Evolutionary conservation across 2,329 filamentous ascomycete species (phyloP), one percentile per base, ranked within the genome.

Genomic region (Zymoseptoria crescenta): DNA sequence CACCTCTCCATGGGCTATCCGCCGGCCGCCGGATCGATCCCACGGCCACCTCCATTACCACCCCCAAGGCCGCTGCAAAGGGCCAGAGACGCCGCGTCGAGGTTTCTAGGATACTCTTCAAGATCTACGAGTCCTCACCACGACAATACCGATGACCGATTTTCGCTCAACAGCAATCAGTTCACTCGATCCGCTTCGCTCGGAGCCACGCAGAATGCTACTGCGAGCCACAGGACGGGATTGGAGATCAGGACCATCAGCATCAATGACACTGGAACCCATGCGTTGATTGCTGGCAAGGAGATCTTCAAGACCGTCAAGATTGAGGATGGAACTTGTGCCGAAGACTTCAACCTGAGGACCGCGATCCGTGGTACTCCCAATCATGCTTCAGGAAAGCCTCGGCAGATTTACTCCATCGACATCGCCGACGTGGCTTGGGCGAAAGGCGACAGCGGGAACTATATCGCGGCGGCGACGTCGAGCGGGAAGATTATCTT

Each of bases 381-480:
- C 41, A 79, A 80, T 58, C 78, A 81, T 62, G 76, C 78, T 60
- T 74, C 75, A 21, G 71, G 77, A 56, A 75, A 77, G 49, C 74
- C 78, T 54, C 77, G 80, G 49, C 67, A 72, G 35, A 61, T 66
- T 19, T 73, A 70, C 58, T 82, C 82, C 60, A 76, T 86, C 62
- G 81, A 83, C 56, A 83, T 85, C 64, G 83, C 82, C 62, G 84
- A 87, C 71, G 84, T 87, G 29, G 85, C 85, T 64, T 87, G 84
- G 84, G 86, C 84, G 55, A 83, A 85, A 73, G 81, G 82, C 60
- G 77, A 79, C 56, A 85, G 80, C 69, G 80, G 79, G 65, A 79
- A 81, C 60, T 80, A 80, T 65, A 83, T 87, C 63, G 84, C 83
- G 48, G 86, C 84, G 9, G 84, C 84, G 27, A 84, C 82, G 24